These are phyloP conservation scores for Phytophthora fragariaefolia DNA, from an alignment of 352 stramenopile species.

Conservation along the genomic window DNA sequence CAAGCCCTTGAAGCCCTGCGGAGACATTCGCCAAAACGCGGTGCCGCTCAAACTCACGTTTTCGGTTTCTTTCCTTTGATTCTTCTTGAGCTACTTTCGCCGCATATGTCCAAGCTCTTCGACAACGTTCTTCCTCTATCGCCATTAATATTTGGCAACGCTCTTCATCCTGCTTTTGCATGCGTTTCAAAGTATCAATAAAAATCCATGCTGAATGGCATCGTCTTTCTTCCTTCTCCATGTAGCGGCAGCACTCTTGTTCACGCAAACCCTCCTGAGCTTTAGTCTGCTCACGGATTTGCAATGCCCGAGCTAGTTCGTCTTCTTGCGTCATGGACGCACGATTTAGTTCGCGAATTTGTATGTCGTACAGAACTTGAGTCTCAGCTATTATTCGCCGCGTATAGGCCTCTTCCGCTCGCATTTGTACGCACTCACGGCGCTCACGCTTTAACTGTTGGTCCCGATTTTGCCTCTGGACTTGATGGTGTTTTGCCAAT, in stretches of 20 bases:
- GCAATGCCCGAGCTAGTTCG: slow-evolving; percentile 2
- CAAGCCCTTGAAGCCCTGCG: slow-evolving; percentile 13
- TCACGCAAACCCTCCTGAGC: slow-evolving; percentile 14
- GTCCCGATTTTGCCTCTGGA: slow-evolving; percentile 27
- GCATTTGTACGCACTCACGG: slow-evolving; percentile 52
- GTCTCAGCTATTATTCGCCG: slow-evolving; percentile 37
- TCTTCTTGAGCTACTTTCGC: slow-evolving; percentile 5
- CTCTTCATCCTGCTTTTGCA: slow-evolving; percentile 23
- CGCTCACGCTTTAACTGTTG: slow-evolving; percentile 33
- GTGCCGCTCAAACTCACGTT: slow-evolving; percentile 7
- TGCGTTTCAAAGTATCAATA: background rate
- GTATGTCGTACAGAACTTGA: slow-evolving; percentile 22
- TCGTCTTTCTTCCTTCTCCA: slow-evolving; percentile 29
- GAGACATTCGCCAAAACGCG: slow-evolving; percentile 5
- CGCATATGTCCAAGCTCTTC: slow-evolving; percentile 19
- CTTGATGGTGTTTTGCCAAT: slow-evolving; percentile 26
- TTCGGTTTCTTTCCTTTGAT: slow-evolving; percentile 1
- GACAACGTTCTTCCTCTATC: slow-evolving; percentile 28
- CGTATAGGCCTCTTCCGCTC: slow-evolving; percentile 49
- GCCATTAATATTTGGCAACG: slow-evolving; percentile 16
- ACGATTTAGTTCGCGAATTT: slow-evolving; percentile 29
- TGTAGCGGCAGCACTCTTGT: slow-evolving; percentile 7
- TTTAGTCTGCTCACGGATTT: slow-evolving; percentile 13
- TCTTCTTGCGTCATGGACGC: slow-evolving; percentile 49
- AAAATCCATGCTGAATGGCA: slow-evolving; percentile 21